Base-by-base conservation (phyloP, 768 basidiomycete genomes). In the Mrakia gelida region DNA sequence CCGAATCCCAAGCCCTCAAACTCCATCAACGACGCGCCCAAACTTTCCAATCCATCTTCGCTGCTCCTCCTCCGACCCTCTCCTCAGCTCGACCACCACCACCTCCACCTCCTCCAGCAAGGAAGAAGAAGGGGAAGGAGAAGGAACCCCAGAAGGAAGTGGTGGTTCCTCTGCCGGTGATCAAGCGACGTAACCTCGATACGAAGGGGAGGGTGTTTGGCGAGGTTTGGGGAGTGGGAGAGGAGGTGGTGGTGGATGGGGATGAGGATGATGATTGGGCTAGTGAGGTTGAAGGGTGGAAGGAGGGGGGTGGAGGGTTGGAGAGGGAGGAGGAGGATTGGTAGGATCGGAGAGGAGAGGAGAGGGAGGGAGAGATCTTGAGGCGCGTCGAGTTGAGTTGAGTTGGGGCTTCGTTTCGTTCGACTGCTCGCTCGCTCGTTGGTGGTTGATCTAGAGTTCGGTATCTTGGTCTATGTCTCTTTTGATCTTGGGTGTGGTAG, bases 261-360 rank as follows among this genome's bases (percentile, higher is more conserved):
- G 59, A 71, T 52, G 68, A 65, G 59, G 76, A 77, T 70, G 76
- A 77, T n/a, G 76, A 77, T 34, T 77, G 76, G 76, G 76, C 67
- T 16, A 77, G 76, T 59, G 76, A 77, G 76, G 68, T 70, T 3
- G 76, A 77, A 41, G 76, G 76, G 9, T 77, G 76, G 76, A 77
- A 77, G 76, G 76, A 71, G 21, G 56, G 38, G 4, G 68, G 68
- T 3, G 75, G 43, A n/a, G 43, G 71, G 13, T 21, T 49, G 71
- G 49, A 67, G 38, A 67, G 23, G 26, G 75, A 71, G n/a, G 75
- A 76, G 45, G 75, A 76, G 38, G 75, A 76, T 67, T 76, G 75
- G 75, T 76, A 30, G 34, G 34, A n/a, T n/a, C n/a, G n/a, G n/a
- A n/a, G n/a, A 38, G 5, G 65, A 8, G 15, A 11, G 63, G 30